Percentiles rank a stretch among this genome's conserved stretches.
Evolutionary conservation across 768 basidiomycete genomes (phyloP).

Genomic region (Tulasnella sp.): DNA sequence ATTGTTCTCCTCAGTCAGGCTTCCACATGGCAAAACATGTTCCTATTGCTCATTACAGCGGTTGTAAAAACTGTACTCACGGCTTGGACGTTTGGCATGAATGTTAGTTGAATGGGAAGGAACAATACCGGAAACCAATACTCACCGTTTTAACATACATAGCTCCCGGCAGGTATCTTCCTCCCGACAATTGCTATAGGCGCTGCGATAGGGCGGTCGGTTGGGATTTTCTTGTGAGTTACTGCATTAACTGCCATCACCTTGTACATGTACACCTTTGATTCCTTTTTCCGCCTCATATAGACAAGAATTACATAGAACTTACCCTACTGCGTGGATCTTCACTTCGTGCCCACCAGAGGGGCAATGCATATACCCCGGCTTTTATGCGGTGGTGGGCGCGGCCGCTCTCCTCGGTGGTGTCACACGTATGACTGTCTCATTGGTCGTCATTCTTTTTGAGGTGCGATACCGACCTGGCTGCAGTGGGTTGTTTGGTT

Average conservation of each 20-base stretch:
- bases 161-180: conserved; percentile 71
- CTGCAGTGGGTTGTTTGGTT: neutral
- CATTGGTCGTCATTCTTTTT: conserved; percentile 65
- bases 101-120: conserved; percentile 34
- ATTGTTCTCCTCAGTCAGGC: conserved; percentile 46
- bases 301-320: conserved; percentile 56
- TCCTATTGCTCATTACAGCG: conserved; percentile 53
- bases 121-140: neutral
- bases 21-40: conserved; percentile 57
- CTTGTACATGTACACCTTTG: neutral
- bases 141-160: neutral
- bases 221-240: conserved; percentile 55
- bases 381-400: conserved; percentile 68
- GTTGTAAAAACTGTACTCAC: conserved; percentile 51
- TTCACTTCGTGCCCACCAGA: conserved; percentile 66
- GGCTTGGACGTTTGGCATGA: conserved; percentile 73
- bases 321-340: conserved; percentile 58
- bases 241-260: neutral
- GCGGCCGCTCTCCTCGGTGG: conserved; percentile 68
- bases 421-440: conserved; percentile 50
- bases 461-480: conserved; percentile 35
- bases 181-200: conserved; percentile 67
- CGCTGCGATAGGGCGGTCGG: conserved; percentile 59
- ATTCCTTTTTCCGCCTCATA: neutral
- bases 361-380: conserved; percentile 58